phyloP scores from a whole-genome alignment of 805 yeast species.

The Saturnispora gosingensis region DNA sequence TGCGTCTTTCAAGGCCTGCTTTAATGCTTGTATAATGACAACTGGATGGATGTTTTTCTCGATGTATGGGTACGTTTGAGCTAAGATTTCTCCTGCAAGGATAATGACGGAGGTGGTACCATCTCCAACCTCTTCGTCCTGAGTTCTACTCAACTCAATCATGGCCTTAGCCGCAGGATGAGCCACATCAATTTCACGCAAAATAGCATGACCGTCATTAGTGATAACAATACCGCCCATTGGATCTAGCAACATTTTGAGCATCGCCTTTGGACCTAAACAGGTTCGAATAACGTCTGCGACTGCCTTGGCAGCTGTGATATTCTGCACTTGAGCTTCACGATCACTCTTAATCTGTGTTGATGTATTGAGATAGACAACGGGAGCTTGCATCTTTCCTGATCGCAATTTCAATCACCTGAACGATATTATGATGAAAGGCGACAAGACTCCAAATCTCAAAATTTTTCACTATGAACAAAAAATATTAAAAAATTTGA shows the following conservation, averaged over 20 bases:
- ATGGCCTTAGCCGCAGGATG: constrained; percentile 99
- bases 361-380: constrained; percentile 74
- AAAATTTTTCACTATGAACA: constrained; percentile 1
- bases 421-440: background rate
- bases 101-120: constrained; percentile 97
- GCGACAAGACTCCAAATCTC: background rate
- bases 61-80: constrained; percentile 88
- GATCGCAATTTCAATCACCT: background rate
- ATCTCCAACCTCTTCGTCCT: constrained; percentile 86
- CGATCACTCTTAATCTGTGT: constrained; percentile 94
- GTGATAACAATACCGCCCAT: constrained; percentile 94
- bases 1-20: constrained; percentile 85
- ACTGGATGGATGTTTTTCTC: constrained; percentile 97
- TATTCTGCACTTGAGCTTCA: constrained; percentile 92
- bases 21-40: constrained; percentile 86
- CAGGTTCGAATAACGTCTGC: constrained; percentile 97
- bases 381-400: constrained; percentile 66
- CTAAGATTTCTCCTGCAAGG: constrained; percentile 92
- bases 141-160: constrained; percentile 95
- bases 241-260: constrained; percentile 95
- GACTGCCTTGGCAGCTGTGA: constrained; percentile 99
- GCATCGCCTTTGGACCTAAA: constrained; percentile 98
- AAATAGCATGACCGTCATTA: constrained; percentile 97
- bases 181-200: constrained; percentile 93
- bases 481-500: background rate